These are phyloP conservation scores for Sugiyamaella lignohabitans DNA, from an alignment of 805 yeast genomes.

Conservation along the genomic window DNA sequence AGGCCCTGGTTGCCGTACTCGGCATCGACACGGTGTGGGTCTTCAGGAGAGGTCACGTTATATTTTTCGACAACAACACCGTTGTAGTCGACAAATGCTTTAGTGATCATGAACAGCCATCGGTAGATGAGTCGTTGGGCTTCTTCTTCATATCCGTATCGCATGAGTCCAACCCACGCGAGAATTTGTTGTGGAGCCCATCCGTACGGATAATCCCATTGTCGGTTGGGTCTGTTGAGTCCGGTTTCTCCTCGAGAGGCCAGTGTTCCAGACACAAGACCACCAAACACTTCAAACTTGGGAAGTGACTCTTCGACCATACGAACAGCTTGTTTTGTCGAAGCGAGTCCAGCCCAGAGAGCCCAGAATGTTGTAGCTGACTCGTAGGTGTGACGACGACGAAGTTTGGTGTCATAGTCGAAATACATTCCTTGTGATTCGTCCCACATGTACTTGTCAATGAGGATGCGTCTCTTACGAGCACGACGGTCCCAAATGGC, in stretches of 20 bases:
- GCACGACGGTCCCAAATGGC: constrained; percentile 62
- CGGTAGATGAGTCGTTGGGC: constrained; percentile 71
- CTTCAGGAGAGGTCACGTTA: constrained; percentile 74
- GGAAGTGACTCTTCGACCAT: constrained; percentile 53
- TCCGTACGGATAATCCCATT: constrained; percentile 97
- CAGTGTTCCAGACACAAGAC: constrained; percentile 78
- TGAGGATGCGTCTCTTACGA: constrained; percentile 42
- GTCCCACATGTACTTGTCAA: constrained; percentile 77
- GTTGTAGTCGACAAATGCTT: constrained; percentile 83
- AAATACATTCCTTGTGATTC: constrained; percentile 69
- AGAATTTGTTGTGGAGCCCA: constrained; percentile 98
- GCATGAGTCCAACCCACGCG: constrained; percentile 80
- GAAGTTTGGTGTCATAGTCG: constrained; percentile 67
- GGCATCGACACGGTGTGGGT: constrained; percentile 88
- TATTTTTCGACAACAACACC: constrained; percentile 96
- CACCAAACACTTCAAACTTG: constrained; percentile 80
- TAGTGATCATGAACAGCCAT: constrained; percentile 86
- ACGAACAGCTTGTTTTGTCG: constrained; percentile 58
- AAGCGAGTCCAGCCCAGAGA: constrained; percentile 72
- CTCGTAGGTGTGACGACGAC: constrained; percentile 58
- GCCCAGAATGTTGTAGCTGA: constrained; percentile 92
- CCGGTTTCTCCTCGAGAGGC: constrained; percentile 66
- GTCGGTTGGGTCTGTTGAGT: constrained; percentile 74
- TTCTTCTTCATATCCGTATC: constrained; percentile 61
- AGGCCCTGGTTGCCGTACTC: constrained; percentile 97